These are phyloP conservation scores for Quercus lobata DNA, from an alignment of 331 rosid genomes.

Conservation along the genomic window DNA sequence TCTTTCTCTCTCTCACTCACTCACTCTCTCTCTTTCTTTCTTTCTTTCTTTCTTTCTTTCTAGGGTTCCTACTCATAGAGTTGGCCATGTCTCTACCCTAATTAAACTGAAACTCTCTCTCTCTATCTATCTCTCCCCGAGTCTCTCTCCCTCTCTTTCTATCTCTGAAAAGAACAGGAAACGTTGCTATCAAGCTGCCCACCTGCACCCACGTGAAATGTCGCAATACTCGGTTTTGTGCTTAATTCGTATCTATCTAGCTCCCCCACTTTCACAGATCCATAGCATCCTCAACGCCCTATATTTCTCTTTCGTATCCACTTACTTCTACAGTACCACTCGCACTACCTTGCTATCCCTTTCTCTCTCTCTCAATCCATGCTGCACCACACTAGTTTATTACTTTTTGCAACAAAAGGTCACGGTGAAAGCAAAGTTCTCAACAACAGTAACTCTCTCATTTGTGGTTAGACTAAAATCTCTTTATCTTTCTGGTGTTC, in stretches of 20 bases:
- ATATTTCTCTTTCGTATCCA: not conserved
- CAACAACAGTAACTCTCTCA: not conserved
- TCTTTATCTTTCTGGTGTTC: not conserved
- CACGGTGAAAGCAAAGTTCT: not conserved
- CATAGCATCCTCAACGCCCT: not conserved
- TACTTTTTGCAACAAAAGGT: not conserved
- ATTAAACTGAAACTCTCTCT: not conserved
- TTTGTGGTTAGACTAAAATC: too few species aligned
- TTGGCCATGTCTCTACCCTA: constrained; percentile 18
- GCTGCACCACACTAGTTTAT: not conserved
- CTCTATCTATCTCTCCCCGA: not conserved
- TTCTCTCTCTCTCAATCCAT: not conserved
- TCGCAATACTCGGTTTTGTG: constrained; percentile 4
- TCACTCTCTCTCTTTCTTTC: too few species aligned
- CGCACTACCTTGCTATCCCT: not conserved
- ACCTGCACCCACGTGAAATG: constrained; percentile 41
- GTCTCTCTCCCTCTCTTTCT: not conserved
- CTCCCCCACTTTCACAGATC: not conserved
- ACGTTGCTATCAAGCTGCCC: constrained; percentile 36
- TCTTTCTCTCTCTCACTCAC: not conserved
- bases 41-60: not conserved
- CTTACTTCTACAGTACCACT: not conserved
- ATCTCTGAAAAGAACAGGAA: constrained; percentile 4
- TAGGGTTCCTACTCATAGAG: constrained; percentile 11
- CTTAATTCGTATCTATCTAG: not conserved